Conservation (phyloP, 2,329 filamentous ascomycete genomes). For the Trichoderma arundinaceum region DNA sequence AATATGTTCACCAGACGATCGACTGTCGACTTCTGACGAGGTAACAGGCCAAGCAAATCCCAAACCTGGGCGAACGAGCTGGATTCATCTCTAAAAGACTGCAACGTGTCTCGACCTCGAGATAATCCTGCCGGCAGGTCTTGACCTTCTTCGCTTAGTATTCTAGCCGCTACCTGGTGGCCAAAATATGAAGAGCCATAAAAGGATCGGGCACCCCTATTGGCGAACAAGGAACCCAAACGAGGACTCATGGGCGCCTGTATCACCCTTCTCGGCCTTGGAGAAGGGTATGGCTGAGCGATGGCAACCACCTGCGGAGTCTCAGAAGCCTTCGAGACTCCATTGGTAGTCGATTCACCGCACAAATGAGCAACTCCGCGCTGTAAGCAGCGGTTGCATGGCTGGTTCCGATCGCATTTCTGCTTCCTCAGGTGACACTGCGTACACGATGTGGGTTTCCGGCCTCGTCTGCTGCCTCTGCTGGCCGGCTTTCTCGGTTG, state of each 20-base stretch:
- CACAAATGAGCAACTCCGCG: conserved; percentile 21
- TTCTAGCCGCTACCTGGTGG: conserved; percentile 10
- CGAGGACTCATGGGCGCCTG: conserved; percentile 22
- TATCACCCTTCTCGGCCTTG: conserved; percentile 9
- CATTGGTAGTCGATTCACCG: conserved; percentile 13
- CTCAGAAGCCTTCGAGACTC: conserved; percentile 7
- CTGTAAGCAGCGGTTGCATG: conserved; percentile 24
- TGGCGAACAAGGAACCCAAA: conserved; percentile 14
- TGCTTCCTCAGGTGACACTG: conserved; percentile 25
- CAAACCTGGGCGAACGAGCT: conserved; percentile 23
- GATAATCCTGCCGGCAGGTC: conserved; percentile 17
- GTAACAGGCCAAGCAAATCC: conserved; percentile 13
- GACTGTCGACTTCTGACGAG: conserved; percentile 13
- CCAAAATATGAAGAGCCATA: conserved; percentile 26
- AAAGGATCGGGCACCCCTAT: conserved; percentile 14
- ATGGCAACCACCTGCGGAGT: conserved; percentile 1
- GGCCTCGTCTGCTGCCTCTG: conserved; percentile 23
- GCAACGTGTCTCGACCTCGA: conserved; percentile 16
- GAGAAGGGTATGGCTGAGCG: neutral
- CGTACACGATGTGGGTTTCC: conserved; percentile 25
- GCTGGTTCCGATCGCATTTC: conserved; percentile 22
- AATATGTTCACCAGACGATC: conserved; percentile 21
- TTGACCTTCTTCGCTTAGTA: conserved; percentile 20
- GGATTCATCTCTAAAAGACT: conserved; percentile 19
- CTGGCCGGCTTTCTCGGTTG: neutral